Percentiles rank a stretch among this genome's conserved stretches.
phyloP scores from a whole-genome alignment of 768 basidiomycete genomes.

The Pulveroboletus sp. region DNA sequence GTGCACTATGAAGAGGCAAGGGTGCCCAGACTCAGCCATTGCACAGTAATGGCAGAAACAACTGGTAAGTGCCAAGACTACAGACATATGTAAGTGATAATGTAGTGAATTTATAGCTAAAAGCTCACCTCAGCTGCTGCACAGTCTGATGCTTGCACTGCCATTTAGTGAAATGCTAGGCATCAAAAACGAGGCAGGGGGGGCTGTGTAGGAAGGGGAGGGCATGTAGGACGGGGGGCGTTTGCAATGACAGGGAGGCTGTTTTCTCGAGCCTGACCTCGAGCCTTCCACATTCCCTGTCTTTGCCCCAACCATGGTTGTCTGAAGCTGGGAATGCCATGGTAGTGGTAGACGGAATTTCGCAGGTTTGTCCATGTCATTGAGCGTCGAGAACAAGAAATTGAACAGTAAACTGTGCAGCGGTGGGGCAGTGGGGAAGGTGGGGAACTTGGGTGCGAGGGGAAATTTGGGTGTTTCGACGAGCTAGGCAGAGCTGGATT shows the following conservation, averaged over 20 bases:
- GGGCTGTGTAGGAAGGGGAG: constrained; percentile 17
- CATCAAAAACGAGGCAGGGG: constrained; percentile 11
- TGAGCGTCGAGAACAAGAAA: constrained; percentile 21
- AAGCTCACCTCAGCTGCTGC: no score
- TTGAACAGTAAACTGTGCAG: constrained; percentile 13
- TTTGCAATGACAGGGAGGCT: no score
- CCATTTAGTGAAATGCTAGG: background rate
- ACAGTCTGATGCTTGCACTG: no score
- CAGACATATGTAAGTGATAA: no score
- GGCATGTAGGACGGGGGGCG: background rate
- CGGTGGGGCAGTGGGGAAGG: constrained; percentile 8
- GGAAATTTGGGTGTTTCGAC: background rate
- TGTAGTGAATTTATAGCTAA: no score
- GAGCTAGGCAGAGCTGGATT: background rate
- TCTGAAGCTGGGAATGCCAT: constrained; percentile 1
- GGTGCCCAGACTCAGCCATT: no score
- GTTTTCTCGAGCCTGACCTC: background rate
- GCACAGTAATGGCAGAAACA: no score
- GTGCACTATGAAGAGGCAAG: no score
- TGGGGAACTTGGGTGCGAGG: background rate
- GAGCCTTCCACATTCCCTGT: background rate
- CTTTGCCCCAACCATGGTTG: background rate
- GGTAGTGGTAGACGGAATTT: constrained; percentile 17
- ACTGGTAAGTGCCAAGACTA: no score
- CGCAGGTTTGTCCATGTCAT: constrained; percentile 29